phyloP scores from a whole-genome alignment of 805 yeast species.

The Starmerella apis region DNA sequence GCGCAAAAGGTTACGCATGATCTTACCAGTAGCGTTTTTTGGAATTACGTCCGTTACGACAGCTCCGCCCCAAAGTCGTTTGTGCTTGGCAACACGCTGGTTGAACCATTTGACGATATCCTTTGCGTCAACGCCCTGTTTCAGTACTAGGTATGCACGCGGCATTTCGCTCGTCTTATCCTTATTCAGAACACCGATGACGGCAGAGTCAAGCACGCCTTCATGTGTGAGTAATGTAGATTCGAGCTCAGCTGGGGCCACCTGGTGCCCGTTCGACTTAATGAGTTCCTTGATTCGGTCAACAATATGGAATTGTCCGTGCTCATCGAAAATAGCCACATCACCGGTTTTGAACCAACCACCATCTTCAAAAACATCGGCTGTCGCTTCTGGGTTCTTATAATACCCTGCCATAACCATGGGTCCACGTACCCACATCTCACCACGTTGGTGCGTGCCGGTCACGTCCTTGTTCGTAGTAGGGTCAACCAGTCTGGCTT shows the following conservation, averaged over 20 bases:
- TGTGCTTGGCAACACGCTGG: conserved; percentile 32
- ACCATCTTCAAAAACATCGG: conserved; percentile 34
- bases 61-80: conserved; percentile 39
- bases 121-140: conserved; percentile 22
- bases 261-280: conserved; percentile 69
- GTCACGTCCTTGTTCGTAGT: conserved; percentile 37
- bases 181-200: conserved; percentile 57
- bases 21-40: conserved; percentile 90
- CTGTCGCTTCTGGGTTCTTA: conserved; percentile 42
- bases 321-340: conserved; percentile 35
- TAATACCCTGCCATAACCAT: conserved; percentile 45
- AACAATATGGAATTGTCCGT: conserved; percentile 39
- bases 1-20: conserved; percentile 81
- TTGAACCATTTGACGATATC: conserved; percentile 32
- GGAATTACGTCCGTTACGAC: conserved; percentile 74
- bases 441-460: conserved; percentile 44
- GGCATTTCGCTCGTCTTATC: conserved; percentile 71
- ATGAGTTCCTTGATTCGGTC: conserved; percentile 61
- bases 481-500: conserved; percentile 39
- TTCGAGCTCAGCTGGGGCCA: conserved; percentile 91
- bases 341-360: conserved; percentile 57
- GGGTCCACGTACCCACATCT: conserved; percentile 48
- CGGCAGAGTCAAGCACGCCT: conserved; percentile 80
- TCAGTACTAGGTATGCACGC: conserved; percentile 32
- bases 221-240: conserved; percentile 65